Percentiles rank a stretch among this genome's conserved stretches.
phyloP scores from a whole-genome alignment of 345 rosid species.

The Lepidium aucheri region DNA sequence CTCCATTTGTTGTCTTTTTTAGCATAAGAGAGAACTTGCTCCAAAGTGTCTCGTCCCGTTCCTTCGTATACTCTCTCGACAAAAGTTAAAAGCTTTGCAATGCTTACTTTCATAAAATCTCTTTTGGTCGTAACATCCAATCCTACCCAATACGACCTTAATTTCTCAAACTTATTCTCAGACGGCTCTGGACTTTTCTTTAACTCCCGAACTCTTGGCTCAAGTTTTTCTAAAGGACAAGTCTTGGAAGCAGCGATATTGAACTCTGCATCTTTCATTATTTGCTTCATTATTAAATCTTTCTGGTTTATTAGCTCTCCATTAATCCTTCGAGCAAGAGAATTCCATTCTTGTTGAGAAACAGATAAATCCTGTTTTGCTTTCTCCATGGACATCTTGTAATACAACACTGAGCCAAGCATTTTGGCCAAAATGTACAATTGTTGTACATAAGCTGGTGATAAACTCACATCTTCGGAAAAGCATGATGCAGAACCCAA shows the following conservation, averaged over 20 bases:
- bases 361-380: not conserved
- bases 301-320: no score
- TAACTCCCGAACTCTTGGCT: not conserved
- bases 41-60: not conserved
- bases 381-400: not conserved
- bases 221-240: not conserved
- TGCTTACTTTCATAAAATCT: slow-evolving; percentile 6
- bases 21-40: not conserved
- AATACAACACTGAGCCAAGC: not conserved
- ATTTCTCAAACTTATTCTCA: not conserved
- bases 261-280: not conserved
- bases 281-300: no score
- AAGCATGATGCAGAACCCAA: not conserved
- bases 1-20: not conserved
- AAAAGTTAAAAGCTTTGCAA: not conserved
- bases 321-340: no score
- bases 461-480: not conserved
- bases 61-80: not conserved
- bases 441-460: not conserved
- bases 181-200: not conserved
- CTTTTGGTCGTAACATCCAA: slow-evolving; percentile 2
- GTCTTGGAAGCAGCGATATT: not conserved
- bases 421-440: not conserved
- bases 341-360: not conserved
- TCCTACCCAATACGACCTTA: slow-evolving; percentile 1